Percentiles rank a stretch among this genome's conserved stretches.
Evolutionary conservation across 2,329 filamentous ascomycete species (phyloP).

Genomic region (Sporothrix schenckii): DNA sequence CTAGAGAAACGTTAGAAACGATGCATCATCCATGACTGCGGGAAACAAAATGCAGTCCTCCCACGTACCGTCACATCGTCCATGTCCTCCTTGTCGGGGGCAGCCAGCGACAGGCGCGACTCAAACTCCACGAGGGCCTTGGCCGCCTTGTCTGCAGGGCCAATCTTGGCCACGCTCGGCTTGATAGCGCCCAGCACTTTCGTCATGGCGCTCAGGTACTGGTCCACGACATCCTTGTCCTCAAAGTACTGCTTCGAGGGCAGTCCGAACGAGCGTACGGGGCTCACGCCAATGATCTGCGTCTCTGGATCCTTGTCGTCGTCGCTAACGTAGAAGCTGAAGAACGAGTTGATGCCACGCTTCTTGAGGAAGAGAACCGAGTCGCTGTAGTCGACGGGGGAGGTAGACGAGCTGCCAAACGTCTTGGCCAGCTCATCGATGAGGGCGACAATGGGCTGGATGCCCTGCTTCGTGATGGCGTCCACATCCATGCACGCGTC

Average conservation of each 20-base stretch:
- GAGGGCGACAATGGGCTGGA: constrained; percentile 58
- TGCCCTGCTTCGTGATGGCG: constrained; percentile 57
- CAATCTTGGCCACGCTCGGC: constrained; percentile 37
- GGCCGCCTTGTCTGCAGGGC: constrained; percentile 40
- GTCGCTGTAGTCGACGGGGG: constrained; percentile 46
- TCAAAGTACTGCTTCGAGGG: constrained; percentile 65
- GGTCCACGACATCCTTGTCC: constrained; percentile 54
- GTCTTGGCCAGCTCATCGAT: constrained; percentile 55
- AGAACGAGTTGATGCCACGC: constrained; percentile 49
- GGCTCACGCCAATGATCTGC: constrained; percentile 46
- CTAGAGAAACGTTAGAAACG: constrained; percentile 36
- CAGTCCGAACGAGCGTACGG: constrained; percentile 59
- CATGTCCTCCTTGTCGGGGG: constrained; percentile 33
- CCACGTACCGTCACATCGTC: constrained; percentile 33
- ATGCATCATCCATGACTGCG: not conserved
- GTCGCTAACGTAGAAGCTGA: constrained; percentile 45
- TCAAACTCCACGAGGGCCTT: constrained; percentile 38
- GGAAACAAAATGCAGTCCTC: not conserved
- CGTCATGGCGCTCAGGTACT: constrained; percentile 54
- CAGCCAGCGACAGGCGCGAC: constrained; percentile 24
- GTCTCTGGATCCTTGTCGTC: constrained; percentile 50
- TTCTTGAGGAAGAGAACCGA: constrained; percentile 52
- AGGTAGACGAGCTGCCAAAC: constrained; percentile 40
- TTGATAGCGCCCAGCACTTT: constrained; percentile 45
- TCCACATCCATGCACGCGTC: constrained; percentile 67